Evolutionary conservation across 176 grass and related monocot genomes (phyloP).

Genomic region (Hyparrhenia diplandra): DNA sequence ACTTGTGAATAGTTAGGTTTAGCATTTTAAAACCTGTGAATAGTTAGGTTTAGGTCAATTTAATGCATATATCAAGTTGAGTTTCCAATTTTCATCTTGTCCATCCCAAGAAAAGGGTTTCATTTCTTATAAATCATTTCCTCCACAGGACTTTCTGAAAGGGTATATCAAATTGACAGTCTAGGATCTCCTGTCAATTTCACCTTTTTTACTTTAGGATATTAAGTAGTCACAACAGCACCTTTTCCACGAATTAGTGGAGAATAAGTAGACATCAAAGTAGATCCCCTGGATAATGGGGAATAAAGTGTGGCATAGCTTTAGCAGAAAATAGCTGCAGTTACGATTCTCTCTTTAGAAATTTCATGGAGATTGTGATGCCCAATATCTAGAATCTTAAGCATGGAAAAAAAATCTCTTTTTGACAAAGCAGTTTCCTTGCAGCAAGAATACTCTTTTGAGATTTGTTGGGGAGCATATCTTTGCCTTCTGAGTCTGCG

Average conservation of each 20-base stretch:
- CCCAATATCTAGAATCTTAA: background rate
- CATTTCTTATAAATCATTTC: background rate
- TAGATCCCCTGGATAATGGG: background rate
- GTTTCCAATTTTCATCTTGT: background rate
- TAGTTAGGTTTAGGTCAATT: background rate
- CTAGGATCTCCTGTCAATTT: background rate
- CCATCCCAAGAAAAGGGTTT: background rate
- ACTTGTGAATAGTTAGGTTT: background rate
- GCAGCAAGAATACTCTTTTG: background rate
- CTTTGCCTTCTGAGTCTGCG: background rate
- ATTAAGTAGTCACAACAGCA: background rate
- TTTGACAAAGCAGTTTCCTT: background rate
- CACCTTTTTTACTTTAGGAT: background rate
- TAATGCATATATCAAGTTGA: background rate
- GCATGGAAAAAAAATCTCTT: background rate
- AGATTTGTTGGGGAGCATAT: background rate
- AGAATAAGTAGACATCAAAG: conserved; percentile 6
- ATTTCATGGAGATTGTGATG: conserved; percentile 10
- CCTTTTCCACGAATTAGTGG: background rate
- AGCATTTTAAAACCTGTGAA: background rate
- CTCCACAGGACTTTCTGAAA: background rate
- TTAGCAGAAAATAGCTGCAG: background rate
- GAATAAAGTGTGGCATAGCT: conserved; percentile 17
- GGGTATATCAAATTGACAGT: background rate
- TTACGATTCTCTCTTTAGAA: background rate